Conservation (phyloP, 768 basidiomycete genomes). For the Favolaschia claudopus region DNA sequence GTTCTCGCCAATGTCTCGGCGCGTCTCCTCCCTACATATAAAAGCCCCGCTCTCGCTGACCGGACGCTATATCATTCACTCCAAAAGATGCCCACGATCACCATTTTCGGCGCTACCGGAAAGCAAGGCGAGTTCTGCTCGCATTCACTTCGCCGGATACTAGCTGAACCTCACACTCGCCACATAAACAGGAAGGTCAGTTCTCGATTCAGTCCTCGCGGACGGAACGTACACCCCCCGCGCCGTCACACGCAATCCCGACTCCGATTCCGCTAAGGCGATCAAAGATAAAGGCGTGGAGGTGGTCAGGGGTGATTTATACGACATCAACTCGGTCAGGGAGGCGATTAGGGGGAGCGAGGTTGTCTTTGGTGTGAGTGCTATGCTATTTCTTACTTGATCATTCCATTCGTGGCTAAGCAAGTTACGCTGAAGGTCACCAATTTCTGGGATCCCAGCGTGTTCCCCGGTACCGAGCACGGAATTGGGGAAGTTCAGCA, state of each 20-base stretch:
- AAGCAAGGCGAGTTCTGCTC: too few species aligned
- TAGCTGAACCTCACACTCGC: too few species aligned
- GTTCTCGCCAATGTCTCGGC: too few species aligned
- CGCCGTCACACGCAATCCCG: constrained; percentile 18
- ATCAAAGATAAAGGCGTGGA: constrained; percentile 9
- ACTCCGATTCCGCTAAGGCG: constrained; percentile 8
- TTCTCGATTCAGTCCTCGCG: constrained; percentile 14
- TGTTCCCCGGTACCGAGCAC: constrained; percentile 20
- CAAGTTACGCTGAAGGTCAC: constrained; percentile 34
- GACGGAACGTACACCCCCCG: constrained; percentile 24
- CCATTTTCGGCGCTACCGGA: constrained; percentile 8
- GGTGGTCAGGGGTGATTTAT: constrained; percentile 18
- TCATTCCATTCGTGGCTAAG: neutral
- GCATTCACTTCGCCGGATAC: too few species aligned
- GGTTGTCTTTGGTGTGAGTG: constrained; percentile 26
- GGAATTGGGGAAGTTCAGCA: constrained; percentile 26
- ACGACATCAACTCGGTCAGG: constrained; percentile 20
- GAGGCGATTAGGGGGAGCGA: constrained; percentile 27
- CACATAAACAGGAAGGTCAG: too few species aligned
- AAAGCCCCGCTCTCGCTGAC: too few species aligned
- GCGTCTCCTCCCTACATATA: too few species aligned
- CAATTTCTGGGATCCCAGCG: constrained; percentile 30
- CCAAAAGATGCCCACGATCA: constrained; percentile 7
- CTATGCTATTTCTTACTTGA: neutral
- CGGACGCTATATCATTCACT: too few species aligned